These are phyloP conservation scores for Ilyonectria mors-panacis DNA, from an alignment of 2,329 filamentous ascomycete genomes.

Conservation along the genomic window DNA sequence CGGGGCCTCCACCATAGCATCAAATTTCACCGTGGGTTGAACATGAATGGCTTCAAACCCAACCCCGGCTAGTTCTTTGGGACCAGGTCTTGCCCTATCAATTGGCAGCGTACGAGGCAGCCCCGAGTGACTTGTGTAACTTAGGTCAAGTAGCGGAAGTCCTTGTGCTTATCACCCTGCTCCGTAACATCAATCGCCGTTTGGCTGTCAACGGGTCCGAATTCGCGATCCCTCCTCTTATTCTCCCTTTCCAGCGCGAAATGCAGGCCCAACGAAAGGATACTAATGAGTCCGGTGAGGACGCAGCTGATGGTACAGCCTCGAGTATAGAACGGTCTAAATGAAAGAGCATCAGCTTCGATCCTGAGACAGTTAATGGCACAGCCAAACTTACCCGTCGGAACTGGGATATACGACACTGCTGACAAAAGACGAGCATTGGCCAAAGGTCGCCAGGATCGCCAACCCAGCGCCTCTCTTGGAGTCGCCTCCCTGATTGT, in stretches of 20 bases:
- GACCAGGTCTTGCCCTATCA: not conserved
- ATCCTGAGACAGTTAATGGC: not conserved
- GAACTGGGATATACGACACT: conserved; percentile 29
- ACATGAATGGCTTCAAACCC: too few relatives aligned
- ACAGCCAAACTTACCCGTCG: conserved; percentile 17
- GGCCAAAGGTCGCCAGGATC: conserved; percentile 27
- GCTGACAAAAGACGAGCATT: conserved; percentile 32
- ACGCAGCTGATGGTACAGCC: conserved; percentile 29
- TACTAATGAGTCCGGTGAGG: conserved; percentile 15
- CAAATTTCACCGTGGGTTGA: too few relatives aligned
- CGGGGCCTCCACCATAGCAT: too few relatives aligned
- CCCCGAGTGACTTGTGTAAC: not conserved
- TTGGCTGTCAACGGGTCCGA: conserved; percentile 9
- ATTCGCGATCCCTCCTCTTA: conserved; percentile 17
- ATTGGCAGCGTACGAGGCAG: not conserved
- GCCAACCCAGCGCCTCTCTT: conserved; percentile 34
- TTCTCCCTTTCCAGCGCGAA: conserved; percentile 28
- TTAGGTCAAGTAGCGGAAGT: conserved; percentile 32
- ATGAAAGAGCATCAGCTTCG: not conserved
- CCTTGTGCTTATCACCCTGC: conserved; percentile 24
- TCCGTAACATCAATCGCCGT: conserved; percentile 22
- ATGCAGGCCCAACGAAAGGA: conserved; percentile 22
- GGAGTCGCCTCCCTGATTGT: conserved; percentile 33
- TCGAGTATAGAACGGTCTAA: conserved; percentile 24
- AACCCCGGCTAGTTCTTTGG: too few relatives aligned